Conservation (phyloP, 163 green algal genomes). For the Smithsoniella earleae region DNA sequence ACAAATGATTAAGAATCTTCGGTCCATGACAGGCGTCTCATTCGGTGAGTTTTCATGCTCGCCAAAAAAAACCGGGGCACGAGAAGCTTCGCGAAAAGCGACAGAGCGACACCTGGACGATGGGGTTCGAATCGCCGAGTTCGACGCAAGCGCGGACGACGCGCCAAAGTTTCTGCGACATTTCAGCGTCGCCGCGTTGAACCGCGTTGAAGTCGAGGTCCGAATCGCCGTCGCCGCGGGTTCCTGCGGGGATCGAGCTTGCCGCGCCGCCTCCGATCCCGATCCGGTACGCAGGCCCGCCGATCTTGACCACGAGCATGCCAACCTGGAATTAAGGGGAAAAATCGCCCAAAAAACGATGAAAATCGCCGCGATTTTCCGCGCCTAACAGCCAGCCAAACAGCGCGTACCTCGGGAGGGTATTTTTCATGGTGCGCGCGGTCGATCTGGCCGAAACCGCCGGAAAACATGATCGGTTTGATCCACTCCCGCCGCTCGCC, state of each 20-base stretch:
- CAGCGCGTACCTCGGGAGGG: slow-evolving; percentile 52
- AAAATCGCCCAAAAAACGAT: too few relatives aligned
- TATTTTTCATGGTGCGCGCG: slow-evolving; percentile 90
- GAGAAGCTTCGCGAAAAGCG: too few relatives aligned
- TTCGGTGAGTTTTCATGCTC: too few relatives aligned
- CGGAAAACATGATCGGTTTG: slow-evolving; percentile 99
- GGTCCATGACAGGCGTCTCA: too few relatives aligned
- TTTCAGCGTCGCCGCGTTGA: slow-evolving; percentile 91
- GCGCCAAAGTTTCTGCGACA: slow-evolving; percentile 95
- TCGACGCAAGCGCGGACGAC: slow-evolving; percentile 94
- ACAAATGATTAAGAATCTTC: too few relatives aligned
- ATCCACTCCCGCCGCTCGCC: slow-evolving; percentile 96
- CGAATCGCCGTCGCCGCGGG: slow-evolving; percentile 40
- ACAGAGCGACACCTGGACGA: slow-evolving; percentile 76
- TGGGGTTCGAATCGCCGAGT: slow-evolving; percentile 85
- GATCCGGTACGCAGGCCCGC: slow-evolving; percentile 95
- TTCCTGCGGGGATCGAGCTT: slow-evolving; percentile 62
- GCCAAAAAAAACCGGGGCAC: too few relatives aligned
- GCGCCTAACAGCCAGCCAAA: too few relatives aligned
- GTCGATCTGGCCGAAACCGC: slow-evolving; percentile 82
- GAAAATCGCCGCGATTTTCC: too few relatives aligned
- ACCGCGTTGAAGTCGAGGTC: slow-evolving; percentile 99
- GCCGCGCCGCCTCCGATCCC: slow-evolving; percentile 95
- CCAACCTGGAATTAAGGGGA: too few relatives aligned
- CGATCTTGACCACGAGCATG: slow-evolving; percentile 98